Evolutionary conservation across 169 alveolate genomes (phyloP).

Genomic region (Eimeria sp.): DNA sequence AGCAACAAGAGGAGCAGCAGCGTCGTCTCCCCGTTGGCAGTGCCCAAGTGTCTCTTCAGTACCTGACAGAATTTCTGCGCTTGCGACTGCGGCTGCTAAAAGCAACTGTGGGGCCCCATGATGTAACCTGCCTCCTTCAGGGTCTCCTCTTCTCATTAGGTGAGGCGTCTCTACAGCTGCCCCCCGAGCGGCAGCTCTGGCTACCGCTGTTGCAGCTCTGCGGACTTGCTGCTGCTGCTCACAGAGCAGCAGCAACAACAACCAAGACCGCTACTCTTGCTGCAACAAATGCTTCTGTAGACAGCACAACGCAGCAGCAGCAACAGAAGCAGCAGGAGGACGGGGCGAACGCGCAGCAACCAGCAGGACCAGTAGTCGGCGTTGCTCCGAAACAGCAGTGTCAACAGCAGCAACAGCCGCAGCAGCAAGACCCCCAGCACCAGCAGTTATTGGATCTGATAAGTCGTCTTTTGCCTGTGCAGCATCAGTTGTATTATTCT

Average conservation of each 20-base stretch:
- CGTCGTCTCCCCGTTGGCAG: conserved; percentile 6
- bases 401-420: conserved; percentile 19
- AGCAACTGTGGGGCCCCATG: conserved; percentile 67
- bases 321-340: background rate
- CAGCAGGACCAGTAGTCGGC: background rate
- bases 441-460: background rate
- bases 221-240: conserved; percentile 9
- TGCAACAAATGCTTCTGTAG: background rate
- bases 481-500: background rate
- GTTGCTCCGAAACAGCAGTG: background rate
- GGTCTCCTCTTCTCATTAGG: conserved; percentile 20
- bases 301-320: background rate
- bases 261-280: background rate
- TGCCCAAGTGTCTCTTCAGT: conserved; percentile 72
- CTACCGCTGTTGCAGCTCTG: conserved; percentile 48
- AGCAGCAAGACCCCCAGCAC: background rate
- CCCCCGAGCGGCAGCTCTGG: conserved; percentile 64
- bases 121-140: conserved; percentile 22
- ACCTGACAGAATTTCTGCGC: conserved; percentile 47
- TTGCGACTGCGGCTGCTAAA: conserved; percentile 40
- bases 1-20: background rate
- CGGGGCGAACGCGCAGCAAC: background rate
- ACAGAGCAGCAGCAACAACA: background rate
- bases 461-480: conserved; percentile 1
- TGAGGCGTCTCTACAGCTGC: conserved; percentile 64